Evolutionary conservation across 208 protist genomes (phyloP).

Genomic region (Tritrichomonas musculus): DNA sequence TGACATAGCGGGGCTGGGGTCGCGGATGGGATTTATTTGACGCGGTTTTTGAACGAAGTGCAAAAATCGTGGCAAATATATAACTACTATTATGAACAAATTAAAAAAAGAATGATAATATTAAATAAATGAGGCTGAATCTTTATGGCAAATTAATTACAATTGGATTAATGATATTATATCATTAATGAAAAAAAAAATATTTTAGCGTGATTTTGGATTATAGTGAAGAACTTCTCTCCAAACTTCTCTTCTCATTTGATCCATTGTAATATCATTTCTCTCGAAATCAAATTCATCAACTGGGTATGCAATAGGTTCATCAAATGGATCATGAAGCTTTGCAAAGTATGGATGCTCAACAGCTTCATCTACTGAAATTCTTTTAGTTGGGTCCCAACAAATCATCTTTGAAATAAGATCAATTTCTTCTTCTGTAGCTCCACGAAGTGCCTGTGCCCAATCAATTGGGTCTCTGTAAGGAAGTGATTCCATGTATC

Average conservation of each 20-base stretch:
- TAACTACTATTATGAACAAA: too few relatives aligned
- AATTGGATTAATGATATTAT: too few relatives aligned
- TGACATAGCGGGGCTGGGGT: too few relatives aligned
- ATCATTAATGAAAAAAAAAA: too few relatives aligned
- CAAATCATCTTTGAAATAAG: constrained; percentile 53
- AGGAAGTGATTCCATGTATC: background rate
- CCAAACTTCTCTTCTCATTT: background rate
- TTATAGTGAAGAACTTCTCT: too few relatives aligned
- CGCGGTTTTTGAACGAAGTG: too few relatives aligned
- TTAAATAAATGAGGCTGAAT: too few relatives aligned
- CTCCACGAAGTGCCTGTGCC: background rate
- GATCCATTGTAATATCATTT: background rate
- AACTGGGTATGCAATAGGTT: constrained; percentile 3
- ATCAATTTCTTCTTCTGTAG: constrained; percentile 46
- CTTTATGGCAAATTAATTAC: too few relatives aligned
- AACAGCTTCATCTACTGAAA: constrained; percentile 50
- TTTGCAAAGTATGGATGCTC: constrained; percentile 37
- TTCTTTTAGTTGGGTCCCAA: constrained; percentile 53
- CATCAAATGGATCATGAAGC: constrained; percentile 18
- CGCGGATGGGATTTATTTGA: too few relatives aligned
- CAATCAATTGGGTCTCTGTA: background rate
- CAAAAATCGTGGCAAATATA: too few relatives aligned
- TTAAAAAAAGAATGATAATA: too few relatives aligned
- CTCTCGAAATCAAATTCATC: background rate
- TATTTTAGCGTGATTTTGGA: too few relatives aligned